These are phyloP conservation scores for Cordyceps fumosorosea DNA, from an alignment of 2,329 filamentous ascomycete species.

Conservation along the genomic window DNA sequence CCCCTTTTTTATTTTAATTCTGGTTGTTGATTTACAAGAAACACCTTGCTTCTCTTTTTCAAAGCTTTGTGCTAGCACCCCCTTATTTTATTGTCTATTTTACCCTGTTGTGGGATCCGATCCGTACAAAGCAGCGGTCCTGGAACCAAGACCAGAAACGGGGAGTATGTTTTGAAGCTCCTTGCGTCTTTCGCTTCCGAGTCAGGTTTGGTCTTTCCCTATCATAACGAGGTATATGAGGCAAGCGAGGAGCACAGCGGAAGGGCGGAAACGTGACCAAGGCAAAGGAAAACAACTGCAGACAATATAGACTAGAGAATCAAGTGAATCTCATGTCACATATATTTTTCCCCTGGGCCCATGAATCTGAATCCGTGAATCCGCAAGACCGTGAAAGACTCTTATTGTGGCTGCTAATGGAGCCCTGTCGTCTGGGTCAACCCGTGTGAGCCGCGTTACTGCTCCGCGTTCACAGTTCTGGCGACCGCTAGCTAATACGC, in stretches of 20 bases:
- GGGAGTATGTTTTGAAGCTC: not conserved
- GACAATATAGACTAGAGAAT: not conserved
- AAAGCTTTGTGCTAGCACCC: not conserved
- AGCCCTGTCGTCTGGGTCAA: too few species aligned
- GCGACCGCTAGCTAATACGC: too few species aligned
- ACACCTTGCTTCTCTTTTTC: slow-evolving; percentile 11
- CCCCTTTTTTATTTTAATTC: slow-evolving; percentile 8
- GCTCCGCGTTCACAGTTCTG: too few species aligned
- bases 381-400: not conserved
- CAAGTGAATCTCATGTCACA: not conserved
- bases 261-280: not conserved
- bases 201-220: not conserved
- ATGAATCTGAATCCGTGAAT: not conserved
- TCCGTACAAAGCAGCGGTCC: slow-evolving; percentile 7
- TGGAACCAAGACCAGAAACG: not conserved
- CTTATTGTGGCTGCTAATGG: too few species aligned
- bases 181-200: not conserved
- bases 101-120: not conserved
- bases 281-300: not conserved
- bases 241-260: not conserved
- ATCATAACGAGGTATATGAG: not conserved
- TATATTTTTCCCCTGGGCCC: not conserved
- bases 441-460: too few species aligned
- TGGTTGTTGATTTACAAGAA: slow-evolving; percentile 11
- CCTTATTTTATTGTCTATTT: slow-evolving; percentile 17